Conservation (phyloP, 2,329 filamentous ascomycete species). For the Xylaria sp. region DNA sequence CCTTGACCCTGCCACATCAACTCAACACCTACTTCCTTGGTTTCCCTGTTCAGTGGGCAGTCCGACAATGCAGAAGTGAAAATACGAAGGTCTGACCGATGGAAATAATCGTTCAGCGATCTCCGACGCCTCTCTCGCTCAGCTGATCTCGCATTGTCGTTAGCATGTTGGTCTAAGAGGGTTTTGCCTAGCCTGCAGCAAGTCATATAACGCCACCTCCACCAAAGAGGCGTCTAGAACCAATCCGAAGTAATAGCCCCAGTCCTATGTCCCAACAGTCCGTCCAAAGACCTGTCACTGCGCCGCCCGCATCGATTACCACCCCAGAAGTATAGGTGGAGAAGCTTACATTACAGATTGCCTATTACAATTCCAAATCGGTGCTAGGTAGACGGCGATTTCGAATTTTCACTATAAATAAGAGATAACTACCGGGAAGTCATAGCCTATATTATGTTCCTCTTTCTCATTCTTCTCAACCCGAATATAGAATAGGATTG, state of each 20-base stretch:
- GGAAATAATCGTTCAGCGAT: neutral
- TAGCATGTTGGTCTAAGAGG: neutral
- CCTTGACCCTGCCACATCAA: neutral
- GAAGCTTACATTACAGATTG: no score
- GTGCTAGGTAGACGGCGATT: no score
- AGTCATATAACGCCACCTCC: slow-evolving; percentile 3
- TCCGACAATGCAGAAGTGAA: neutral
- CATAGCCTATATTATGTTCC: no score
- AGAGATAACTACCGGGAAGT: no score
- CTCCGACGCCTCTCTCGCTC: neutral
- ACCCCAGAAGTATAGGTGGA: no score
- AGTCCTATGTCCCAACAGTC: neutral
- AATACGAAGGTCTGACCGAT: neutral
- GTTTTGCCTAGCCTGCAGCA: neutral
- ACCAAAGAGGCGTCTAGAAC: neutral
- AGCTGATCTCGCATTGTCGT: neutral
- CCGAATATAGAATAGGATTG: no score
- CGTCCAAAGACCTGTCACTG: neutral
- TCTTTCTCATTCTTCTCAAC: neutral
- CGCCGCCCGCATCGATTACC: no score
- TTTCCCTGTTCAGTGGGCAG: neutral
- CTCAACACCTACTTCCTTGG: neutral
- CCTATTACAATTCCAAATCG: no score
- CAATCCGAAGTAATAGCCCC: neutral
- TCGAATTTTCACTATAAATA: no score